Conservation (phyloP, 768 basidiomycete species). For the Cyclocybe aegerita region DNA sequence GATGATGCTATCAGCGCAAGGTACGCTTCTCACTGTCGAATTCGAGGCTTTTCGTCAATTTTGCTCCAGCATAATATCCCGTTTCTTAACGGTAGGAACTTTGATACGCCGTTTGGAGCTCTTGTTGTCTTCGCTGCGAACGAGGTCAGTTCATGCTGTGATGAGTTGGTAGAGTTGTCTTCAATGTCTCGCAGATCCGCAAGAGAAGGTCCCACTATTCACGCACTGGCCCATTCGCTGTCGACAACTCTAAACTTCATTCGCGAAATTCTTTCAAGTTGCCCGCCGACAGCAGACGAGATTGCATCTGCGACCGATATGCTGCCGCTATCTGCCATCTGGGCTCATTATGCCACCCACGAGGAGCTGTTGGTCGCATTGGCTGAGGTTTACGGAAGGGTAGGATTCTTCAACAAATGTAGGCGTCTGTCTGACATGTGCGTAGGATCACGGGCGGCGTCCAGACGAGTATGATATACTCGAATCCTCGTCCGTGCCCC, state of each 20-base stretch:
- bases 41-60: not conserved
- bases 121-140: conserved; percentile 44
- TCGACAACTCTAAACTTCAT: conserved; percentile 53
- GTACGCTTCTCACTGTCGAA: conserved; percentile 31
- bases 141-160: conserved; percentile 37
- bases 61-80: conserved; percentile 46
- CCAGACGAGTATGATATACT: conserved; percentile 42
- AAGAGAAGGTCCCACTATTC: conserved; percentile 51
- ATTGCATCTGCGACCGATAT: conserved; percentile 6
- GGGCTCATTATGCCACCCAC: conserved; percentile 48
- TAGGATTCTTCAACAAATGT: conserved; percentile 29
- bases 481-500: conserved; percentile 42
- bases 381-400: conserved; percentile 57
- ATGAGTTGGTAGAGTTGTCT: not conserved
- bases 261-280: conserved; percentile 41
- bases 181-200: conserved; percentile 33
- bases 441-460: conserved; percentile 29
- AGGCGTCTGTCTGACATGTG: conserved; percentile 1
- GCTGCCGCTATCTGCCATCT: conserved; percentile 39
- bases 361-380: conserved; percentile 53
- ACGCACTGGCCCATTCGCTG: conserved; percentile 67
- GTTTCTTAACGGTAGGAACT: conserved; percentile 71
- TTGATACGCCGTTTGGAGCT: conserved; percentile 65
- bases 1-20: conserved; percentile 57
- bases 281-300: conserved; percentile 33